Evolutionary conservation across 2,329 filamentous ascomycete genomes (phyloP).

Genomic region (Lasiodiplodia theobromae): DNA sequence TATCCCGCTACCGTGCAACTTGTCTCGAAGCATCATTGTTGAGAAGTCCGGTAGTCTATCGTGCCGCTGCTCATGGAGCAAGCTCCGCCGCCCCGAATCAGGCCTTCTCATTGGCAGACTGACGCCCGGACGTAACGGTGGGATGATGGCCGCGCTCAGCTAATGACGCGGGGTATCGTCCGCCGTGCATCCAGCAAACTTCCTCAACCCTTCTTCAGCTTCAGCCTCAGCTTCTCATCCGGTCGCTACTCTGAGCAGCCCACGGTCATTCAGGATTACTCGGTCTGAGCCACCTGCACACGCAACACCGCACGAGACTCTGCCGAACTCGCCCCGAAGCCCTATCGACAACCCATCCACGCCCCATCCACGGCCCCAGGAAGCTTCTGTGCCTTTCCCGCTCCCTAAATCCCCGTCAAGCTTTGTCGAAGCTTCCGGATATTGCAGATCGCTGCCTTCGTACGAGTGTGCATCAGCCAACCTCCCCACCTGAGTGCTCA

Average conservation of each 20-base stretch:
- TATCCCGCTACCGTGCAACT: not conserved
- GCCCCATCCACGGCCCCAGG: constrained; percentile 1
- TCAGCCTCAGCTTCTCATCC: not conserved
- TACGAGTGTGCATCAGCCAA: constrained; percentile 1
- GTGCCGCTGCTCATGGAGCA: too few relatives aligned
- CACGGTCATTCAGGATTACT: not conserved
- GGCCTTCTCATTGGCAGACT: not conserved
- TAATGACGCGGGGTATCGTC: constrained; percentile 8
- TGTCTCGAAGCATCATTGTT: too few relatives aligned
- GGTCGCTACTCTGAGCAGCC: not conserved
- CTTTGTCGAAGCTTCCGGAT: constrained; percentile 23
- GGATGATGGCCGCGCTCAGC: constrained; percentile 9
- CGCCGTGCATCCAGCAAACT: not conserved
- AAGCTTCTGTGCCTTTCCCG: not conserved
- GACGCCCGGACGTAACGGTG: not conserved
- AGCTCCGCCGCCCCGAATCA: too few relatives aligned
- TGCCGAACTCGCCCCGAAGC: constrained; percentile 1
- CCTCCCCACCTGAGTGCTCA: not conserved
- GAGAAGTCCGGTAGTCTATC: too few relatives aligned
- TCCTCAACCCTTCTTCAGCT: not conserved
- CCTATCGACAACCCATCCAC: not conserved
- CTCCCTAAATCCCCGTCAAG: not conserved
- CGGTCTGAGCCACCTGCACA: not conserved
- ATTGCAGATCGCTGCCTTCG: constrained; percentile 7
- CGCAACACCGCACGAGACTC: not conserved